phyloP scores from a whole-genome alignment of 139 green algal genomes.

The Ettlia oleoabundans region DNA sequence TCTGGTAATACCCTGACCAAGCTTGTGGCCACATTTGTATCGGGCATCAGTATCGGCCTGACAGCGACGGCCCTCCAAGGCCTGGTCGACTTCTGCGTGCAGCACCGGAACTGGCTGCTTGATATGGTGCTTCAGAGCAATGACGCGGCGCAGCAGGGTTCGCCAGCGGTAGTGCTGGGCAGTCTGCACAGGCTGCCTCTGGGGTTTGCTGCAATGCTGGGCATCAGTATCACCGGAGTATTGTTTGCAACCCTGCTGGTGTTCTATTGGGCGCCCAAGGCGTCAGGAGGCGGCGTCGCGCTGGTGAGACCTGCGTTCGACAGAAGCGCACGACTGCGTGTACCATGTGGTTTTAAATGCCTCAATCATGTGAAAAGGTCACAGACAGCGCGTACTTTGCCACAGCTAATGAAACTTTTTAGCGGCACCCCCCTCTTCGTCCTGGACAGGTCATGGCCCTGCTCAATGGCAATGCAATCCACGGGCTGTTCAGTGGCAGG shows the following conservation, averaged over 20 bases:
- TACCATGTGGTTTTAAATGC: too few species aligned
- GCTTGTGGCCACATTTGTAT: slow-evolving; percentile 69
- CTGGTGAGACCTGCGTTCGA: too few species aligned
- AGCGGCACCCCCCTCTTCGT: too few species aligned
- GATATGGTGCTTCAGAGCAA: neutral
- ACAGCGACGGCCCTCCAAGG: slow-evolving; percentile 58
- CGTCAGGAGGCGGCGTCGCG: slow-evolving; percentile 83
- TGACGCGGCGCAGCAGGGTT: neutral
- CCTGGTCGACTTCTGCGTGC: slow-evolving; percentile 18
- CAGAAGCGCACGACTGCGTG: too few species aligned
- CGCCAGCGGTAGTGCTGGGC: slow-evolving; percentile 35
- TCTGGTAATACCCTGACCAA: slow-evolving; percentile 76
- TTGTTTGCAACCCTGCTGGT: slow-evolving; percentile 59
- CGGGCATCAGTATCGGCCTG: slow-evolving; percentile 73
- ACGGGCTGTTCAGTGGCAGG: slow-evolving; percentile 46
- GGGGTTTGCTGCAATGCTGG: neutral
- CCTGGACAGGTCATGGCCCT: too few species aligned
- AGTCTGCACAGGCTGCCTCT: neutral
- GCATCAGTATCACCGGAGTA: slow-evolving; percentile 53
- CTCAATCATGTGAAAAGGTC: too few species aligned
- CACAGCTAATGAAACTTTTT: too few species aligned
- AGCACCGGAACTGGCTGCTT: neutral
- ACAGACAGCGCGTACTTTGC: too few species aligned
- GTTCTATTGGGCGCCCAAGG: slow-evolving; percentile 74
- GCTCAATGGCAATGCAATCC: slow-evolving; percentile 53